These are phyloP conservation scores for Eucalyptus pauciflora DNA, from an alignment of 345 rosid genomes.

Conservation along the genomic window DNA sequence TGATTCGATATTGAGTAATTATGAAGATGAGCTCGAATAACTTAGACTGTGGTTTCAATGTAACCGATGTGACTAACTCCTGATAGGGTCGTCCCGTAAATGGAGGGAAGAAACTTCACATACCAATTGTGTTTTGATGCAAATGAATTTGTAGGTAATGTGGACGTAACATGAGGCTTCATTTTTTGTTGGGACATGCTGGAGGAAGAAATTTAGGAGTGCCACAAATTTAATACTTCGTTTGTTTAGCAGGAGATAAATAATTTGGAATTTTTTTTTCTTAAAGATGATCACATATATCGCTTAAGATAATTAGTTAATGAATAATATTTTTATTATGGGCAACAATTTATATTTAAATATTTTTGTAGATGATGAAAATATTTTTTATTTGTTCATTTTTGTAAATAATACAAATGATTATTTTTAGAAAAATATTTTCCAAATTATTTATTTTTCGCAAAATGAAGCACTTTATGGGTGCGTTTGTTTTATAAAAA, in stretches of 20 bases:
- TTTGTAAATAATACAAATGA: no score
- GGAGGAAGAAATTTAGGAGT: neutral
- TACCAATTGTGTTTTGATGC: neutral
- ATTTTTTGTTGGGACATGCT: neutral
- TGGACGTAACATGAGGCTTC: neutral
- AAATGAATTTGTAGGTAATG: neutral
- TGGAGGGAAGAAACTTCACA: neutral
- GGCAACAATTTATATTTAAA: neutral
- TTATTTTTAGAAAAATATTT: no score
- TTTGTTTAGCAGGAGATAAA: neutral
- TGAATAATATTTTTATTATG: neutral
- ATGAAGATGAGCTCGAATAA: neutral
- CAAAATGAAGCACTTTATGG: no score
- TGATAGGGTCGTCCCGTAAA: neutral
- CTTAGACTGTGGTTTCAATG: neutral
- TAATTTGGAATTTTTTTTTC: neutral
- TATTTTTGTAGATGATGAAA: neutral
- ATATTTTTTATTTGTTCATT: neutral
- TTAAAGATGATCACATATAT: neutral
- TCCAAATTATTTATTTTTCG: neutral
- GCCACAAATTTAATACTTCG: neutral
- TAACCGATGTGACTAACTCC: neutral
- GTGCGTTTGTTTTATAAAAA: no score
- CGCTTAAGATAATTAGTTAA: rapidly evolving
- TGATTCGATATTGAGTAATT: neutral